Evolutionary conservation across 768 basidiomycete genomes (phyloP), one percentile per base, ranked within the genome.

Genomic region (Dioszegia aurantiaca): DNA sequence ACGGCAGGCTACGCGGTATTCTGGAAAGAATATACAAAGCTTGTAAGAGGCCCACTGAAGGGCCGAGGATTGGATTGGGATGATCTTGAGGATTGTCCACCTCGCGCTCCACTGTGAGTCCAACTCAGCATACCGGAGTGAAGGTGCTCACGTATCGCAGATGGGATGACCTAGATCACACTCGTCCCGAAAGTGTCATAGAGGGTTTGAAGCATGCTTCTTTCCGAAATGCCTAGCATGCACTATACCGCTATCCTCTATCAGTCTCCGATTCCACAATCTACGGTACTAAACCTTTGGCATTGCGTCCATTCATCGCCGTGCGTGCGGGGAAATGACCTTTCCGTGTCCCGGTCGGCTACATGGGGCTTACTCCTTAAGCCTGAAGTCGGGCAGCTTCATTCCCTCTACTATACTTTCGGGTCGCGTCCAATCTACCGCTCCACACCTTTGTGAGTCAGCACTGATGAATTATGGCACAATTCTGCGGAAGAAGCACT

Each of bases 41-140:
- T 61, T 26, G 55, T 61, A 17, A 49, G 41, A 24, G 55, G 55
- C 14, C 41, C 45, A 2, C 41, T 61, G 5, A 61, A 61, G 44
- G 41, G 41, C 39, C 55, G 60, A 2, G 60, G 60, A 10, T 42
- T 61, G 31, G 60, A 61, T 33, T 61, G 60, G 60, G 55, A 56
- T 16, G 60, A 61, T 24, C 21, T 61, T 4, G 26, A 41, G 10
- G 60, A 61, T n/a, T 55, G 44, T 19, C 60, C 60, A 11, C 36
- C 55, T 3, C 45, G 55, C 19, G 44, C 55, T 16, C 45, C 60
- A 16, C n/a, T 40, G 59, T 60, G 28, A 47, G 59, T 54, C 21
- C 5, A 42, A 8, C 21, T 21, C 40, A 33, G 33, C 33, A 33
- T 33, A 33, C 33, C 33, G n/a, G n/a, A n/a, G n/a, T n/a, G n/a